Conservation (phyloP, 2,329 filamentous ascomycete genomes). For the Ophiocordyceps camponoti-saundersi region DNA sequence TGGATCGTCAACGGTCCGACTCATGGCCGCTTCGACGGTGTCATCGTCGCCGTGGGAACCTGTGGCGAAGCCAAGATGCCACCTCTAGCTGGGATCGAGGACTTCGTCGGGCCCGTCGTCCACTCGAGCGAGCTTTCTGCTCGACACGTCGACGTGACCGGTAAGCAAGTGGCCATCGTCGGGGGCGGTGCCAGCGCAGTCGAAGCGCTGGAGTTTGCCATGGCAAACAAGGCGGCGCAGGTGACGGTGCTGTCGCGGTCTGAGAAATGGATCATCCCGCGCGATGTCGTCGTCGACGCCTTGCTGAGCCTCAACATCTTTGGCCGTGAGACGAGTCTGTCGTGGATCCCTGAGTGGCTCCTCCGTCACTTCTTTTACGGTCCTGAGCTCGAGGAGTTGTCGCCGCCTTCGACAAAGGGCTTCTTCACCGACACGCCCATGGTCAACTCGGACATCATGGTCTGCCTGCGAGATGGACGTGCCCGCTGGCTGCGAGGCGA, state of each 20-base stretch:
- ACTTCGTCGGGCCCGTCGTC: constrained; percentile 54
- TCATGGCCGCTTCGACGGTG: constrained; percentile 59
- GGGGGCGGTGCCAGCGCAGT: constrained; percentile 70
- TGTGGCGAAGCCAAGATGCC: constrained; percentile 67
- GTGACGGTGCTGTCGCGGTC: constrained; percentile 59
- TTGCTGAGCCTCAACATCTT: constrained; percentile 65
- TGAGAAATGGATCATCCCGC: constrained; percentile 78
- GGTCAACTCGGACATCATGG: constrained; percentile 70
- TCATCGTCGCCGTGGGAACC: constrained; percentile 64
- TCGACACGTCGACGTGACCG: constrained; percentile 44
- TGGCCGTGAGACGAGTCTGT: constrained; percentile 58
- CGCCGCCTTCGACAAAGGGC: constrained; percentile 46
- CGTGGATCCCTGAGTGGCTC: constrained; percentile 61
- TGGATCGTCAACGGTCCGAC: constrained; percentile 65
- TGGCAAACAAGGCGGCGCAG: constrained; percentile 45
- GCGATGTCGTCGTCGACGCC: constrained; percentile 58
- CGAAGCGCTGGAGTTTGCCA: constrained; percentile 67
- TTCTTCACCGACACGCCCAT: constrained; percentile 76
- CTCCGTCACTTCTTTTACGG: constrained; percentile 70
- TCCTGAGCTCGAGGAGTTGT: constrained; percentile 53
- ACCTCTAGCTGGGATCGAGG: constrained; percentile 49
- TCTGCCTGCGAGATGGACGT: constrained; percentile 52
- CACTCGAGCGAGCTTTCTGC: constrained; percentile 63
- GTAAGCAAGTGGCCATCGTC: constrained; percentile 60
- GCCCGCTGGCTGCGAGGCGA: constrained; percentile 73